Base-by-base conservation (phyloP, 768 basidiomycete genomes). In the Podaxis sp. region DNA sequence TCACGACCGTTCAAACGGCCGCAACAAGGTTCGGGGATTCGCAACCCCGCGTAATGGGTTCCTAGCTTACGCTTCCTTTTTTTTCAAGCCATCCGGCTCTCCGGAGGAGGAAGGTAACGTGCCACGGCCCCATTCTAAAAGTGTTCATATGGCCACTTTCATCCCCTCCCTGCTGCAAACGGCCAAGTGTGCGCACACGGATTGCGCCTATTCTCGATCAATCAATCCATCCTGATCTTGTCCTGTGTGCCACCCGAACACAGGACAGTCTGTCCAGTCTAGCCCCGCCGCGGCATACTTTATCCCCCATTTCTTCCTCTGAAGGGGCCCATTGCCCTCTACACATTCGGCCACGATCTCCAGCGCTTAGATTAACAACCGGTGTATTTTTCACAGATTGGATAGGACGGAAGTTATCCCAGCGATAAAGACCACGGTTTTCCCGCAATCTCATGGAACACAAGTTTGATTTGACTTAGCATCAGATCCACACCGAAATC, bases 161-260 rank as follows among this genome's bases (percentile, higher is more conserved):
- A 50, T 24, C 25, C n/a, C 19, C 47, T 49, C n/a, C 49, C 24
- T 50, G 22, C 24, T 22, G 11, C 8, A 50, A 27, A 50, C 15
- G 25, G 41, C 13, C 41, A 33, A 33, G 33, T 33, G 33, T 33
- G 33, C 12, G 27, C 22, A 36, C 53, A 55, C 53, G 15, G 17
- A 55, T 37, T 40, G 9, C 54, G 19, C 54, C 24, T 55, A 55
- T 55, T 55, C 54, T 55, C 19, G n/a, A 55, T 38, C 37, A 25
- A 19, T 19, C 19, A 36, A 36, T 11, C 33, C 19, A 11, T 6
- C 9, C 22, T 17, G 4, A n/a, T 22, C 5, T 36, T 15, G 22
- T 19, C 54, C 12, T 24, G 17, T 25, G 17, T 19, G 53, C 36
- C 36, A 15, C 33, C 8, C 19, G 37, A 55, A 55, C 7, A 12